Conservation (phyloP, 148 eudicot genomes). For the Pouteria glomerata region DNA sequence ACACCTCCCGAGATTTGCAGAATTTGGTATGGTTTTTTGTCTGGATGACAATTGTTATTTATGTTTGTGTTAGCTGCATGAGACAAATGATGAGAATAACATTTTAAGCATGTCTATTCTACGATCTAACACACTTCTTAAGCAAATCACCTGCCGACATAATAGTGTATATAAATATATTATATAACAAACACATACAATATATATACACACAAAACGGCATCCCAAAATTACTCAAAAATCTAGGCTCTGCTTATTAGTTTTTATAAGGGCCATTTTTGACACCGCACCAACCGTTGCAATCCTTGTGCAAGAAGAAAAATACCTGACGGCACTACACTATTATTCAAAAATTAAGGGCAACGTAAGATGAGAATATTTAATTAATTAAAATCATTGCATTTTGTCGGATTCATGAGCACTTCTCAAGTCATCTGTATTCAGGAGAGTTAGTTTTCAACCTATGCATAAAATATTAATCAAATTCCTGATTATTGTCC, state of each 20-base stretch:
- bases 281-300: slow-evolving; percentile 3
- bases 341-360: not conserved
- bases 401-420: not conserved
- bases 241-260: not conserved
- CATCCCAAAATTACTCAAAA: not conserved
- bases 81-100: slow-evolving; percentile 11
- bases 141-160: slow-evolving; percentile 38
- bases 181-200: too few species aligned
- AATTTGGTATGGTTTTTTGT: slow-evolving; percentile 5
- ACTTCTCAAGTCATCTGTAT: not conserved
- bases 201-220: slow-evolving; percentile 1
- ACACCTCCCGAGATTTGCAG: not conserved
- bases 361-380: not conserved
- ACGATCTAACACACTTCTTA: slow-evolving; percentile 15
- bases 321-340: not conserved
- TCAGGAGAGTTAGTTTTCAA: not conserved
- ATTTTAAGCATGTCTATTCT: slow-evolving; percentile 8
- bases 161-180: not conserved
- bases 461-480: not conserved
- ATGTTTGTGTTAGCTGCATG: slow-evolving; percentile 3
- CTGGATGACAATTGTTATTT: too few species aligned
- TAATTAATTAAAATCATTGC: too few species aligned
- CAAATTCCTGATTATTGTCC: not conserved
- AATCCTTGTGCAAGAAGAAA: not conserved
- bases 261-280: not conserved